phyloP scores from a whole-genome alignment of 2,329 filamentous ascomycete species.

The Coleophoma eucalyptorum region DNA sequence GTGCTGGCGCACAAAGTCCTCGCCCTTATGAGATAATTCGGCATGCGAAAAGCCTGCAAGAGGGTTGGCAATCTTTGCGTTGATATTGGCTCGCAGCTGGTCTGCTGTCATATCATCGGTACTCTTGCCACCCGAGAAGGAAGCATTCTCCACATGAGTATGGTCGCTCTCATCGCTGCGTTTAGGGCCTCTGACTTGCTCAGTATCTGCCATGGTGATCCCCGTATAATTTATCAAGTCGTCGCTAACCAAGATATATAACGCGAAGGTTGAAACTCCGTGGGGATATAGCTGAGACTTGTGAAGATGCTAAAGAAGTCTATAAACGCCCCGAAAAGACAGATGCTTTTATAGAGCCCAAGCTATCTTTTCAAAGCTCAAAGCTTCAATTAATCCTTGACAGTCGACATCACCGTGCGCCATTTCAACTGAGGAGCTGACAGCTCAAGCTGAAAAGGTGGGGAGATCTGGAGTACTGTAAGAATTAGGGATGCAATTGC shows the following conservation, averaged over 20 bases:
- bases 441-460: no score
- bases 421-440: not conserved
- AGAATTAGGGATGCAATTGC: no score
- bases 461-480: no score
- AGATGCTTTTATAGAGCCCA: not conserved
- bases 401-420: not conserved
- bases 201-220: not conserved
- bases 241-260: no score
- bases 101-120: slow-evolving; percentile 4
- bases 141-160: not conserved
- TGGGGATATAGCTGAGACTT: not conserved
- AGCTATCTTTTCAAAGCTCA: not conserved
- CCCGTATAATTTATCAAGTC: not conserved
- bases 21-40: slow-evolving; percentile 51
- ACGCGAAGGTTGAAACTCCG: not conserved
- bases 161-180: not conserved
- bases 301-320: not conserved
- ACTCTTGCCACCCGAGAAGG: not conserved
- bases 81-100: slow-evolving; percentile 25
- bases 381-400: not conserved
- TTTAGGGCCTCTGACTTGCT: not conserved
- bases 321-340: not conserved
- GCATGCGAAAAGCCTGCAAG: slow-evolving; percentile 42
- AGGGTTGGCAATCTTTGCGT: slow-evolving; percentile 50
- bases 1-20: slow-evolving; percentile 52